Evolutionary conservation across 2,329 filamentous ascomycete genomes (phyloP).

Genomic region (Talaromyces sp.): DNA sequence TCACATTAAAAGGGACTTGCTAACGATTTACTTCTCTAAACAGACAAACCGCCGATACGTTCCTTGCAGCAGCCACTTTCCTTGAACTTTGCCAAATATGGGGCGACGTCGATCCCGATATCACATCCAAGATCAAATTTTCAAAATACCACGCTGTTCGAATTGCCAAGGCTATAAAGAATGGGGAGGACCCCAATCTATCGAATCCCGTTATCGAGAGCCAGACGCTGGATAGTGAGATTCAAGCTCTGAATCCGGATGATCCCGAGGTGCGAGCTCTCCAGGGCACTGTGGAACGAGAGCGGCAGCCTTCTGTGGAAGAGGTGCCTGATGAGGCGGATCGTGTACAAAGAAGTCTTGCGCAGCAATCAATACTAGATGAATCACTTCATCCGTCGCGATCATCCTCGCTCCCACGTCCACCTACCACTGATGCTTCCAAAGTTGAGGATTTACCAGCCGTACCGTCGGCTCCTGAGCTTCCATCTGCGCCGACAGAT

Average conservation of each 20-base stretch:
- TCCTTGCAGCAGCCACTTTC: slow-evolving; percentile 88
- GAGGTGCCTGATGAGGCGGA: slow-evolving; percentile 58
- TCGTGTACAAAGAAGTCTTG: slow-evolving; percentile 44
- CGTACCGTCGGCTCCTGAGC: slow-evolving; percentile 27
- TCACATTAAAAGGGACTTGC: background rate
- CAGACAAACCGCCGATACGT: slow-evolving; percentile 89
- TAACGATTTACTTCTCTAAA: background rate
- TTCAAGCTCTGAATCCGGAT: slow-evolving; percentile 54
- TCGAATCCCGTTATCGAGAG: slow-evolving; percentile 72
- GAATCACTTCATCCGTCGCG: slow-evolving; percentile 51
- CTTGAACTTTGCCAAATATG: slow-evolving; percentile 85
- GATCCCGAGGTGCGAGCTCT: slow-evolving; percentile 64
- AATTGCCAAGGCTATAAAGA: slow-evolving; percentile 86
- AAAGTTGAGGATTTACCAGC: slow-evolving; percentile 22
- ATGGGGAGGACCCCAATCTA: slow-evolving; percentile 86
- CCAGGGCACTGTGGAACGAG: slow-evolving; percentile 45
- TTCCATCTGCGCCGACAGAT: slow-evolving; percentile 39
- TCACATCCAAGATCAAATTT: slow-evolving; percentile 84
- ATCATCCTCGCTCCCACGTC: slow-evolving; percentile 39
- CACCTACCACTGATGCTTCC: slow-evolving; percentile 21
- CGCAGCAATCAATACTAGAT: slow-evolving; percentile 49
- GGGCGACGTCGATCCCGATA: slow-evolving; percentile 70
- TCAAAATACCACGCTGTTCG: slow-evolving; percentile 93
- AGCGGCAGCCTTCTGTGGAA: slow-evolving; percentile 55
- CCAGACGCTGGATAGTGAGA: slow-evolving; percentile 45